Evolutionary conservation across 495 filamentous ascomycete species (phyloP), one percentile per base, ranked within the genome.

Genomic region (Pyronema domesticum): DNA sequence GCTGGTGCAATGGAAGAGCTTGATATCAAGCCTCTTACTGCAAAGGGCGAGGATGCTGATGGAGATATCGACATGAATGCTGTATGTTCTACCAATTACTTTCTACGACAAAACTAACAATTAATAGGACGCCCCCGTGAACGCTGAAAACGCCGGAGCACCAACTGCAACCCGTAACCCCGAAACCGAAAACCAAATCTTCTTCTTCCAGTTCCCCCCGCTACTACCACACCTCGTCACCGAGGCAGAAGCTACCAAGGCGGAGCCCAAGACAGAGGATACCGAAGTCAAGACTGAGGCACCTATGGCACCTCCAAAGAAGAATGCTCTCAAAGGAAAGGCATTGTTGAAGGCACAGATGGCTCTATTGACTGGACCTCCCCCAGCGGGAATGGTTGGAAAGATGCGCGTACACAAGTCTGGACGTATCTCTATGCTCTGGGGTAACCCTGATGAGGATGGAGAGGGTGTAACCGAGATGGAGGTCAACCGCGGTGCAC

Each of bases 161-260:
- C 1, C 33, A 11, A 37, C 48, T 43, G 53, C 18, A 46, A 35
- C 23, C 17, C 10, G 33, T 54, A 64, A 64, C 42, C 36, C 46
- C n/a, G 60, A 64, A 42, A 58, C 59, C 39, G 61, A 64, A 36
- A 64, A 64, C 15, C 61, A 65, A 37, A 57, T 65, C 48, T 65
- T 65, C 39, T 65, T 61, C 15, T 65, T 65, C 14, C 63, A 65
- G 45, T 62, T 65, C 33, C 63, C 63, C 6, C 60, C 55, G 17
- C 62, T 65, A 35, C 49, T 65, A n/a, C 63, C 63, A 3, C 59
- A 57, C 11, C 56, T 65, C 35, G n/a, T 54, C 30, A 15, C 50
- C 2, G n/a, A 30, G 33, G 55, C 40, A 6, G 0, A 43, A 9
- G 51, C 54, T 15, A 37, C 40, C 15, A 49, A 53, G 37, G 39